Percentiles rank a stretch among this genome's conserved stretches.
phyloP scores from a whole-genome alignment of 306 rosid species.

The Vigna radiata region DNA sequence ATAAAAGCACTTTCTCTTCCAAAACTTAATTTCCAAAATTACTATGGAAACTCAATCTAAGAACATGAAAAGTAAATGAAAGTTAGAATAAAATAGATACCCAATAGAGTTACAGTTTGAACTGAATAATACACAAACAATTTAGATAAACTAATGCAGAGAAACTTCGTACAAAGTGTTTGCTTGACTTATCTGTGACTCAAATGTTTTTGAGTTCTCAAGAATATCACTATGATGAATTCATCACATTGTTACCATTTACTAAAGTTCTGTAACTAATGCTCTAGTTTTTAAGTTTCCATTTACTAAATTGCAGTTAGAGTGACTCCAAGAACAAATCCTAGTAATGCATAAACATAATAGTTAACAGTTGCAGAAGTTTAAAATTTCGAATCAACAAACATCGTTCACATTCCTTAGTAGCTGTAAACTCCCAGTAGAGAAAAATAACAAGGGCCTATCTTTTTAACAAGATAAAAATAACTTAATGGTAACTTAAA shows the following conservation, averaged over 20 bases:
- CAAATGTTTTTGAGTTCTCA: not conserved
- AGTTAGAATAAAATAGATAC: not conserved
- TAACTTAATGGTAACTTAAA: no score
- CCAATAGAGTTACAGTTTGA: not conserved
- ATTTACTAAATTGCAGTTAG: not conserved
- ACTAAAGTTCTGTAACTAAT: not conserved
- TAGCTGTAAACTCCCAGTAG: no score
- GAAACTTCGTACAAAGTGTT: not conserved
- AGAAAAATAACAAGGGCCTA: no score
- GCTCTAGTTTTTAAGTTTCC: not conserved
- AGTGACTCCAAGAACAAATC: not conserved
- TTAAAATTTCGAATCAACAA: no score
- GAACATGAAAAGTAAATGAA: not conserved
- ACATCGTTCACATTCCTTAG: no score
- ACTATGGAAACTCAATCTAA: no score
- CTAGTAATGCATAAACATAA: constrained; percentile 2
- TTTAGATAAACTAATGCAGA: constrained; percentile 6
- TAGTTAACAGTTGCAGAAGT: no score
- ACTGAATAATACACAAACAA: constrained; percentile 22
- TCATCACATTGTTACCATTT: not conserved
- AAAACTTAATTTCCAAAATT: not conserved
- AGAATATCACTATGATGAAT: not conserved
- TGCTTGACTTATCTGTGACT: constrained; percentile 7
- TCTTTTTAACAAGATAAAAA: no score
- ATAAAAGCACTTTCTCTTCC: no score